These are phyloP conservation scores for Hypoxylon perforatum DNA, from an alignment of 495 filamentous ascomycete genomes.

Conservation along the genomic window DNA sequence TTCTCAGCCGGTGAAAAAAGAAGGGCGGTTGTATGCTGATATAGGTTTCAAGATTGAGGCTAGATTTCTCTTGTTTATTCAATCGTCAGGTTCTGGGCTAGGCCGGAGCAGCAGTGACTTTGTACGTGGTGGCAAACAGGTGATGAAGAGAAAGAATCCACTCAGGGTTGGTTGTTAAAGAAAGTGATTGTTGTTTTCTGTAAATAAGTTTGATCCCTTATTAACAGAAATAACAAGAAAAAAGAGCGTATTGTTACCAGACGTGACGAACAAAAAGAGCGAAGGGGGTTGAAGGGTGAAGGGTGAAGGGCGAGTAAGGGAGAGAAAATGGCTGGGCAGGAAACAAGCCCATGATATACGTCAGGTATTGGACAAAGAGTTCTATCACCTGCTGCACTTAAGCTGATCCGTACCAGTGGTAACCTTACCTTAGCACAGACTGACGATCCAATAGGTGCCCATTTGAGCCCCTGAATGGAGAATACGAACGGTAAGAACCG, in stretches of 20 bases:
- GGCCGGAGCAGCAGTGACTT: slow-evolving; percentile 14
- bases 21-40: background rate
- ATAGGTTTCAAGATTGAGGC: slow-evolving; percentile 2
- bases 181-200: slow-evolving; percentile 29
- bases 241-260: slow-evolving; percentile 34
- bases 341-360: slow-evolving; percentile 27
- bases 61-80: slow-evolving; percentile 11
- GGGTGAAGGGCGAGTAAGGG: slow-evolving; percentile 1
- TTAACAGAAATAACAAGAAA: slow-evolving; percentile 11
- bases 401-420: slow-evolving; percentile 21
- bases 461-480: slow-evolving; percentile 25
- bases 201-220: slow-evolving; percentile 14
- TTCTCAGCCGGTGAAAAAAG: slow-evolving; percentile 24
- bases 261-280: slow-evolving; percentile 27
- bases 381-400: slow-evolving; percentile 9
- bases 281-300: slow-evolving; percentile 8
- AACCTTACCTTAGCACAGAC: slow-evolving; percentile 22
- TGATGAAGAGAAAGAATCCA: slow-evolving; percentile 32
- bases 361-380: slow-evolving; percentile 33
- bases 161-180: slow-evolving; percentile 27
- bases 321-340: slow-evolving; percentile 2
- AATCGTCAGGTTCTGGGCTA: slow-evolving; percentile 1
- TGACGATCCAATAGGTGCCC: slow-evolving; percentile 4
- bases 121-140: slow-evolving; percentile 25
- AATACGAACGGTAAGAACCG: background rate